Base-by-base conservation (phyloP, 2,329 filamentous ascomycete species). In the Chalaropsis thielavioides region DNA sequence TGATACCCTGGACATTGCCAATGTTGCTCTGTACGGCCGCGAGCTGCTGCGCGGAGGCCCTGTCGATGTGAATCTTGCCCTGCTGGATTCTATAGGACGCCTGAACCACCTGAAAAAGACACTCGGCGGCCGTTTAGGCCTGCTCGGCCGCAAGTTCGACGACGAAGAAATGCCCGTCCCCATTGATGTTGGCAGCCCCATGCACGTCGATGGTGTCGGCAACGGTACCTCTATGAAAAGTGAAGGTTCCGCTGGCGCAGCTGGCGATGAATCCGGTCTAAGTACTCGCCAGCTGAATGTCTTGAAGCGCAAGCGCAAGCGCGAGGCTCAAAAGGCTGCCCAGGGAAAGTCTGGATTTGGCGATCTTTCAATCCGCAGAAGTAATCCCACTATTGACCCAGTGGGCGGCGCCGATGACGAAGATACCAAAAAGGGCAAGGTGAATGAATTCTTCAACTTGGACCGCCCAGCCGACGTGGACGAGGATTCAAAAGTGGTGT, bases 221-320 rank as follows among this genome's bases (percentile, higher is more conserved):
- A 66, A 71, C n/a, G 63, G 61, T 15, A 74, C 74, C 64, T 67
- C 74, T n/a, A 63, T 68, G 35, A 69, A 67, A 54, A 68, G 73
- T 58, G 72, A 72, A 35, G 63, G 40, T 15, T 75, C 78, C 31
- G 72, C 72, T 24, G 77, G 77, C 65, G 70, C 75, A 54, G 63
- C 77, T 62, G 64, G 79, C 1, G 88, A 90, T 68, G 88, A 90
- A 71, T 76, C 82, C 3, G 85, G 85, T 2, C 79, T 99, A 62
- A 97, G 94, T 76, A 92, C 94, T 67, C 85, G 94, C 51, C 94
- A 99, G 72, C 83, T 96, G 22, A 99, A 99, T 71, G 90, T 94
- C 63, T 77, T 99, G 10, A 97, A 97, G 75, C 84, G 94, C 54
- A 96, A 97, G 73, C 85, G 91, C 54, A 99, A 97, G 76, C 85